These are phyloP conservation scores for Hypoxylon sp. DNA, from an alignment of 2,329 filamentous ascomycete species.

Conservation along the genomic window DNA sequence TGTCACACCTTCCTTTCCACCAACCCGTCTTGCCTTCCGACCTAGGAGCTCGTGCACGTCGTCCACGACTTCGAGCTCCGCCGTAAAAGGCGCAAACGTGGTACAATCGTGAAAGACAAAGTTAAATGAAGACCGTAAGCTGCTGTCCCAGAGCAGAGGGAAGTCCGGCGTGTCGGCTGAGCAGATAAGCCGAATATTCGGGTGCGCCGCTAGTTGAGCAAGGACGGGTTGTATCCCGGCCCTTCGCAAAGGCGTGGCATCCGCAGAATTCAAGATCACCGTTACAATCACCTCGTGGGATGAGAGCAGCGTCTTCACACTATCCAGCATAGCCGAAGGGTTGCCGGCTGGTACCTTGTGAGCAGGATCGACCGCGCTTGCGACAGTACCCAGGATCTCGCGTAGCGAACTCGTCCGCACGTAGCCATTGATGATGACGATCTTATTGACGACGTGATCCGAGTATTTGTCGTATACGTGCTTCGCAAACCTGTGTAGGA, in stretches of 20 bases:
- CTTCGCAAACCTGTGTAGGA: conserved; percentile 82
- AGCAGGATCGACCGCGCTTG: conserved; percentile 70
- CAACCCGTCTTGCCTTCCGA: conserved; percentile 82
- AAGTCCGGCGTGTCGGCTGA: conserved; percentile 93
- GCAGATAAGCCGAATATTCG: conserved; percentile 79
- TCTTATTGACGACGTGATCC: conserved; percentile 65
- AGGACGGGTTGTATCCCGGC: conserved; percentile 79
- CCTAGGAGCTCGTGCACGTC: conserved; percentile 91
- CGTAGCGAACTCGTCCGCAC: conserved; percentile 74
- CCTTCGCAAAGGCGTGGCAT: conserved; percentile 82
- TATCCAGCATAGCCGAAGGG: conserved; percentile 77
- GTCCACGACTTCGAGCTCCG: conserved; percentile 88
- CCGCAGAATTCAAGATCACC: conserved; percentile 88
- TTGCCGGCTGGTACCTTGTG: conserved; percentile 71
- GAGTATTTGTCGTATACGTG: conserved; percentile 69
- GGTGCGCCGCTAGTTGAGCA: conserved; percentile 81
- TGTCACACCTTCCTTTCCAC: conserved; percentile 90
- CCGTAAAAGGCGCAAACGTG: conserved; percentile 82
- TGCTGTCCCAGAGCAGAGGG: conserved; percentile 89
- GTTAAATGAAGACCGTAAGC: conserved; percentile 84
- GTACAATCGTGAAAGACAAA: conserved; percentile 96
- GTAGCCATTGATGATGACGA: conserved; percentile 92
- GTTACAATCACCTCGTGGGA: conserved; percentile 68
- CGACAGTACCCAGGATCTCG: conserved; percentile 79
- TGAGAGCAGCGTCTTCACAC: conserved; percentile 74